phyloP scores from a whole-genome alignment of 148 eudicot genomes.

The Chenopodium formosanum region DNA sequence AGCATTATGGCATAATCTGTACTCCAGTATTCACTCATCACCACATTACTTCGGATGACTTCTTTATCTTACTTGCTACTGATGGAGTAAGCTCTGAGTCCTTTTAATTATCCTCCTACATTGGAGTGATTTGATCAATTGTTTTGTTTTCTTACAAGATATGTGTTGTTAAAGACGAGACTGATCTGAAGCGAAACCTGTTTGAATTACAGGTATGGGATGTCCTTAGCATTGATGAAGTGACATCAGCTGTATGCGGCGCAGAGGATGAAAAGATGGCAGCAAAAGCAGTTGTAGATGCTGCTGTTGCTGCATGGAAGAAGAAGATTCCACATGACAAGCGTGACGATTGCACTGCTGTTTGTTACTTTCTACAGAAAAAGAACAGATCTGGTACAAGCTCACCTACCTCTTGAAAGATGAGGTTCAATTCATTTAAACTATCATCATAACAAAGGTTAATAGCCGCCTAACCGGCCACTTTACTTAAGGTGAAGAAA shows the following conservation, averaged over 20 bases:
- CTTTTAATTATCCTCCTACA: not conserved
- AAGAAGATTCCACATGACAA: slow-evolving; percentile 8
- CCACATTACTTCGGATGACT: slow-evolving; percentile 51
- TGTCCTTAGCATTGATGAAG: slow-evolving; percentile 31
- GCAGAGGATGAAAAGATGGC: slow-evolving; percentile 27
- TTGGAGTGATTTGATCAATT: not conserved
- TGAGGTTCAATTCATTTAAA: not conserved
- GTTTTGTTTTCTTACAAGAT: not conserved
- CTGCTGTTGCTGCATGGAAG: slow-evolving; percentile 28
- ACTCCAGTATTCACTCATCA: slow-evolving; percentile 69
- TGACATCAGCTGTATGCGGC: slow-evolving; percentile 20
- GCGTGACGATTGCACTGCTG: slow-evolving; percentile 35
- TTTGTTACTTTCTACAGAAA: slow-evolving; percentile 28
- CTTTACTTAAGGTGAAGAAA: not conserved
- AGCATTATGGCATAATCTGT: slow-evolving; percentile 73
- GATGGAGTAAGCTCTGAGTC: slow-evolving; percentile 65
- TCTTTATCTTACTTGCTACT: slow-evolving; percentile 69
- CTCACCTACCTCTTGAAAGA: not conserved
- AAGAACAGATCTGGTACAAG: not conserved
- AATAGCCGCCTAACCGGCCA: not conserved
- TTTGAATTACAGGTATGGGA: slow-evolving; percentile 30
- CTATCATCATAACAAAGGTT: not conserved
- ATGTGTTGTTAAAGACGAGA: not conserved
- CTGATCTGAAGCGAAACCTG: not conserved
- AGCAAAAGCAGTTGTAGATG: slow-evolving; percentile 28